These are phyloP conservation scores for Erysimum cheiranthoides DNA, from an alignment of 345 rosid genomes.

Conservation along the genomic window DNA sequence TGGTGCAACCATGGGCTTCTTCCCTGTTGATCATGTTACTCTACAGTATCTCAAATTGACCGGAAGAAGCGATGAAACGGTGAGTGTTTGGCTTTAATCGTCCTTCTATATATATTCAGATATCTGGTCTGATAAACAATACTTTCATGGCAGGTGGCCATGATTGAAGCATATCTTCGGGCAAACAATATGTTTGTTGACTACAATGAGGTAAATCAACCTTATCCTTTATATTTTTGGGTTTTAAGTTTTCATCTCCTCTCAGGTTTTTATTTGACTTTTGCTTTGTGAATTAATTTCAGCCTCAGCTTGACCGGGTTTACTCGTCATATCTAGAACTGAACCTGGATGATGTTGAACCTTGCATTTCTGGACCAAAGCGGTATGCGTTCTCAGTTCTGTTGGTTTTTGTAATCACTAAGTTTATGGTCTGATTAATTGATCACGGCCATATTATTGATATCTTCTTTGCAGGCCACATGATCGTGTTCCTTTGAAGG, in stretches of 20 bases:
- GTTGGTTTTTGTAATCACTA: slow-evolving; percentile 1
- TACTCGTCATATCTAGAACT: slow-evolving; percentile 84
- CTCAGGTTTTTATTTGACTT: slow-evolving; percentile 14
- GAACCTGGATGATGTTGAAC: slow-evolving; percentile 82
- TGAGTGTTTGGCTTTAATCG: slow-evolving; percentile 48
- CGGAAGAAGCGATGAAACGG: slow-evolving; percentile 97
- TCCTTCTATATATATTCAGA: neutral
- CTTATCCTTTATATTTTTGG: slow-evolving; percentile 6
- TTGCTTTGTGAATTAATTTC: slow-evolving; percentile 20
- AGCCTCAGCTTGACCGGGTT: slow-evolving; percentile 45
- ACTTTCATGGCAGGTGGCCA: slow-evolving; percentile 43
- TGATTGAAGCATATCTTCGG: slow-evolving; percentile 94
- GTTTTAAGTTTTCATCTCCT: neutral
- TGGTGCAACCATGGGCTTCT: slow-evolving; percentile 99
- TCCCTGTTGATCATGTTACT: slow-evolving; percentile 98
- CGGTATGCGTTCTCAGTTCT: slow-evolving; percentile 54
- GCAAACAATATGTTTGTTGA: slow-evolving; percentile 98
- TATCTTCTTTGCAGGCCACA: slow-evolving; percentile 73
- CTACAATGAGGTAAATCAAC: slow-evolving; percentile 72
- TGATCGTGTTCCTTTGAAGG: slow-evolving; percentile 88
- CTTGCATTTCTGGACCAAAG: slow-evolving; percentile 98
- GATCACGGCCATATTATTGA: neutral
- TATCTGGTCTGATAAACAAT: slow-evolving; percentile 15
- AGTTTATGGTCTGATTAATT: neutral
- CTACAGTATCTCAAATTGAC: slow-evolving; percentile 93